Evolutionary conservation across 768 basidiomycete species (phyloP).

Genomic region (Neoboletus brunneissimus): DNA sequence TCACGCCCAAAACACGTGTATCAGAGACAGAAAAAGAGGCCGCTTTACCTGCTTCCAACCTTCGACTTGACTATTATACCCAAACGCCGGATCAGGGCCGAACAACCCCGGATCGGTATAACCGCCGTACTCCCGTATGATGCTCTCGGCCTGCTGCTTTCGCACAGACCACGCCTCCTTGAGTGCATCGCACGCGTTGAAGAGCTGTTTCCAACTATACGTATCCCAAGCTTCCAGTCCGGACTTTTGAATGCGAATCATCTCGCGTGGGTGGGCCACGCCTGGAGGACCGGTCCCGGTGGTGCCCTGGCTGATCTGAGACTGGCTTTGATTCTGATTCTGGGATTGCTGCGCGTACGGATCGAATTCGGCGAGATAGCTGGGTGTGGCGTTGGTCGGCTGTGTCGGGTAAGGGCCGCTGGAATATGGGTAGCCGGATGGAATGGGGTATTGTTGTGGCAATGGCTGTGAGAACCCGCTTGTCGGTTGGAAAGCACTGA

Average conservation of each 20-base stretch:
- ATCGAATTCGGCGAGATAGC: constrained; percentile 40
- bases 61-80: constrained; percentile 50
- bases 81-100: constrained; percentile 34
- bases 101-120: constrained; percentile 33
- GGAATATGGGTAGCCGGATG: constrained; percentile 25
- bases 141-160: constrained; percentile 51
- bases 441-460: constrained; percentile 40
- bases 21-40: not conserved
- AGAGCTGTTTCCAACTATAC: constrained; percentile 69
- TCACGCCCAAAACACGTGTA: not conserved
- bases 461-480: constrained; percentile 43
- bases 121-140: constrained; percentile 46
- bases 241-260: constrained; percentile 60
- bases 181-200: constrained; percentile 60
- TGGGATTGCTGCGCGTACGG: constrained; percentile 31
- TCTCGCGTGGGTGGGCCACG: constrained; percentile 60
- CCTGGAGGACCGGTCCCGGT: constrained; percentile 30
- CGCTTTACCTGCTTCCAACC: constrained; percentile 56
- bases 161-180: constrained; percentile 63
- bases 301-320: constrained; percentile 1
- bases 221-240: constrained; percentile 72
- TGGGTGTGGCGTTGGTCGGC: constrained; percentile 11
- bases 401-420: constrained; percentile 30
- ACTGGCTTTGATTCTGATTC: not conserved
- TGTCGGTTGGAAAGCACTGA: constrained; percentile 44